A percentile compares a stretch with the other conserved stretches of the same genome.
Evolutionary conservation across 306 rosid species (phyloP).

Genomic region (Quercus parvula): DNA sequence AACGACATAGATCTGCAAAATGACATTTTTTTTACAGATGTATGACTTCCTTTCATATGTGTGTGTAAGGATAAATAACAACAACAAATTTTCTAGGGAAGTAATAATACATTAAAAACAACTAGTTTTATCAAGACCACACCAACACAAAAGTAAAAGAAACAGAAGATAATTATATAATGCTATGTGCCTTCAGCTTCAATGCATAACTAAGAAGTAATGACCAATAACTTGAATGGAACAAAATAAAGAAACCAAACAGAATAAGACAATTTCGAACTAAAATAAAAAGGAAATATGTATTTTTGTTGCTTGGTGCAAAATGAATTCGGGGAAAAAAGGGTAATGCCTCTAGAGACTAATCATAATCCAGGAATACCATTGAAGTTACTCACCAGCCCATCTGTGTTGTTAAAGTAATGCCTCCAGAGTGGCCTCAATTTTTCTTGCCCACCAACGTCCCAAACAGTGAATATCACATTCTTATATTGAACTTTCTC

Average conservation of each 20-base stretch:
- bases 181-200: not conserved
- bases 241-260: not conserved
- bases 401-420: conserved; percentile 89
- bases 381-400: conserved; percentile 55
- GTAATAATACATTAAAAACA: not conserved
- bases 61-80: not conserved
- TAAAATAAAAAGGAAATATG: not conserved
- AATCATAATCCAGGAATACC: not conserved
- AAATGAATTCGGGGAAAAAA: not conserved
- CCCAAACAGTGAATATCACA: conserved; percentile 97
- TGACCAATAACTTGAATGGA: not conserved
- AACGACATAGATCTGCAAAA: conserved; percentile 81
- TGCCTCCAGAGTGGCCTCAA: conserved; percentile 98
- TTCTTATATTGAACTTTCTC: conserved; percentile 98
- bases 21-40: conserved; percentile 7
- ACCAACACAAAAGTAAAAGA: not conserved
- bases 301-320: not conserved
- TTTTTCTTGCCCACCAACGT: conserved; percentile 96
- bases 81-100: not conserved
- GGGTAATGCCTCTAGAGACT: not conserved
- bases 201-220: not conserved
- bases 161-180: not conserved
- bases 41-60: not conserved
- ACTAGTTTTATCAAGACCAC: not conserved
- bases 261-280: not conserved